These are phyloP conservation scores for Colletotrichum truncatum DNA, from an alignment of 2,329 filamentous ascomycete species.

Conservation along the genomic window DNA sequence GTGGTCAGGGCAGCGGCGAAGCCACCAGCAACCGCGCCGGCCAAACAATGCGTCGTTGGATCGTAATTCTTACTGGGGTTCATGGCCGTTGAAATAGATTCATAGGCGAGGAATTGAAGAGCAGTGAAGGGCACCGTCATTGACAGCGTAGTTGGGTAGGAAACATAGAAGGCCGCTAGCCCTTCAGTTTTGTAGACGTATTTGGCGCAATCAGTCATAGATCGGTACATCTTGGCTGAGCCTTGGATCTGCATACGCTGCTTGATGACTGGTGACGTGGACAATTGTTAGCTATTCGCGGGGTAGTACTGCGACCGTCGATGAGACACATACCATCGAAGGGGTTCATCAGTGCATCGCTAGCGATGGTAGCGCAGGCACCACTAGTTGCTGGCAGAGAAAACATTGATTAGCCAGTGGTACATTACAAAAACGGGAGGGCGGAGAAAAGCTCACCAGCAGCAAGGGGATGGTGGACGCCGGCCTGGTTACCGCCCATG, in stretches of 20 bases:
- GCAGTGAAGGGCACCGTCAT: slow-evolving; percentile 99
- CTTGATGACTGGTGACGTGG: slow-evolving; percentile 80
- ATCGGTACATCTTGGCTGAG: slow-evolving; percentile 86
- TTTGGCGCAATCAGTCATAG: slow-evolving; percentile 85
- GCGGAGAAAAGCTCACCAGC: slow-evolving; percentile 79
- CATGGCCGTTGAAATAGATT: slow-evolving; percentile 93
- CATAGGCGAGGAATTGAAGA: slow-evolving; percentile 96
- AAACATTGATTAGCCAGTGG: not conserved
- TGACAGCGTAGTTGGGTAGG: slow-evolving; percentile 95
- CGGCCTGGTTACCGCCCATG: slow-evolving; percentile 89
- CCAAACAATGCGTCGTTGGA: slow-evolving; percentile 91
- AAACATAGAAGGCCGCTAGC: slow-evolving; percentile 93
- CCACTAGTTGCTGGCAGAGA: slow-evolving; percentile 79
- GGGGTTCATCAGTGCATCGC: slow-evolving; percentile 98
- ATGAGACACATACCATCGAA: slow-evolving; percentile 80
- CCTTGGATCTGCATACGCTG: slow-evolving; percentile 99
- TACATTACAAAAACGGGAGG: not conserved
- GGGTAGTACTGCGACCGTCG: no score
- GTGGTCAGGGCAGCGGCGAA: slow-evolving; percentile 94
- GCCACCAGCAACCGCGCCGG: slow-evolving; percentile 91
- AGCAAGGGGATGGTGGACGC: slow-evolving; percentile 90
- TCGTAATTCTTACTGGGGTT: slow-evolving; percentile 89
- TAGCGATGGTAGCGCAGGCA: slow-evolving; percentile 94
- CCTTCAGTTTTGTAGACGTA: slow-evolving; percentile 91
- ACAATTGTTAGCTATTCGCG: not conserved